These are phyloP conservation scores for Solanum sejunctum DNA, from an alignment of 257 asterid genomes.

Conservation along the genomic window DNA sequence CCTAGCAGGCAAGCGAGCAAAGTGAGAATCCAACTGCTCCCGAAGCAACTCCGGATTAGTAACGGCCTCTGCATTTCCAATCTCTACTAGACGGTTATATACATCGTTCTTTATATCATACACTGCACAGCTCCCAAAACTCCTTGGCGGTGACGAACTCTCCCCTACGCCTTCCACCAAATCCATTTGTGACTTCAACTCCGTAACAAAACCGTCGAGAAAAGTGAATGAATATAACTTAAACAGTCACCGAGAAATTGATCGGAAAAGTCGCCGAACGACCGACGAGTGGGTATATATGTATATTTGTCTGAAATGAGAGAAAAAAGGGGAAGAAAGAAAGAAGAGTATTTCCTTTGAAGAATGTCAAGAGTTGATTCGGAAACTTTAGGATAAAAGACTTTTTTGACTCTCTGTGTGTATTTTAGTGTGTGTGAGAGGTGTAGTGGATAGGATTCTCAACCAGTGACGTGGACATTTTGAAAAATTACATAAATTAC, in stretches of 20 bases:
- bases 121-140: slow-evolving; percentile 49
- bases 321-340: background rate
- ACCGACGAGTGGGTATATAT: background rate
- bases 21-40: slow-evolving; percentile 69
- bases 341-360: background rate
- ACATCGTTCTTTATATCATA: slow-evolving; percentile 56
- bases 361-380: slow-evolving; percentile 4
- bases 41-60: slow-evolving; percentile 50
- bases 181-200: slow-evolving; percentile 31
- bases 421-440: background rate
- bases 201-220: background rate
- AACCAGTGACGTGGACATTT: background rate
- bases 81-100: slow-evolving; percentile 53
- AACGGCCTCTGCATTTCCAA: slow-evolving; percentile 50
- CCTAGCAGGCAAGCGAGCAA: slow-evolving; percentile 84
- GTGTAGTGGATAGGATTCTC: slow-evolving; percentile 47
- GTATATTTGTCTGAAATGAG: background rate
- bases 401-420: background rate
- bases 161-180: slow-evolving; percentile 82
- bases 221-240: background rate
- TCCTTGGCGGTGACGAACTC: slow-evolving; percentile 87
- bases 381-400: background rate
- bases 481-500: background rate
- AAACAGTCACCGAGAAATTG: slow-evolving; percentile 1
- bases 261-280: slow-evolving; percentile 6